Conservation (phyloP, 768 basidiomycete genomes). For the Tylopilus balloui region DNA sequence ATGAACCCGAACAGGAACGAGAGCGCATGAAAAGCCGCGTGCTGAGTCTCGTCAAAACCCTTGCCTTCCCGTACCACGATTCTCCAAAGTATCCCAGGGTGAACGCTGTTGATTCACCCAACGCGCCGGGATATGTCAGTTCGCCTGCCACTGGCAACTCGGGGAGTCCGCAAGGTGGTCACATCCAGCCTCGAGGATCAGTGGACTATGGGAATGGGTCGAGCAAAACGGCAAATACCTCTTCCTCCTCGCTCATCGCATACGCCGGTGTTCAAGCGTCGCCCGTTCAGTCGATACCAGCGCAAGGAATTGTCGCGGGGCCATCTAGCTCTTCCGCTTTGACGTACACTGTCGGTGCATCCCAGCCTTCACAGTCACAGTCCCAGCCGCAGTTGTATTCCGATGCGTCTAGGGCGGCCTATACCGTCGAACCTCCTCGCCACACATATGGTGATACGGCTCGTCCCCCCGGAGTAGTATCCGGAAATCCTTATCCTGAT, state of each 20-base stretch:
- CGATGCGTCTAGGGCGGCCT: constrained; percentile 20
- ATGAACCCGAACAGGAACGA: constrained; percentile 44
- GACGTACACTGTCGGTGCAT: constrained; percentile 16
- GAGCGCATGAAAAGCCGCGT: constrained; percentile 60
- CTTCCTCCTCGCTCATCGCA: constrained; percentile 27
- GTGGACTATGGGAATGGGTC: constrained; percentile 22
- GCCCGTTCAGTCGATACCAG: constrained; percentile 22
- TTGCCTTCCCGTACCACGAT: constrained; percentile 80
- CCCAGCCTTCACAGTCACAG: constrained; percentile 22
- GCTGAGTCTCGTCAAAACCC: constrained; percentile 62
- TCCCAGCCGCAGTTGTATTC: constrained; percentile 26
- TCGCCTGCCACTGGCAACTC: constrained; percentile 59
- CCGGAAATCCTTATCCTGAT: constrained; percentile 31
- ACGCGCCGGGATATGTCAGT: constrained; percentile 40
- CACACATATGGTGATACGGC: constrained; percentile 21
- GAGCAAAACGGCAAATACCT: constrained; percentile 15
- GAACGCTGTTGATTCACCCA: constrained; percentile 44
- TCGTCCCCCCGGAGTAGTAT: constrained; percentile 13
- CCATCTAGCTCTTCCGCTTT: constrained; percentile 25
- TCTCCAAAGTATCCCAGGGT: constrained; percentile 51
- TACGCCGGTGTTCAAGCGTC: constrained; percentile 20
- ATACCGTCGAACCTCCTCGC: constrained; percentile 19
- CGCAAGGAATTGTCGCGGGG: constrained; percentile 16
- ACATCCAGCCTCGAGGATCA: constrained; percentile 24
- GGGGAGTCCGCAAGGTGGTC: constrained; percentile 44